phyloP scores from a whole-genome alignment of 148 eudicot species.

The Tetragonia tetragonoides region DNA sequence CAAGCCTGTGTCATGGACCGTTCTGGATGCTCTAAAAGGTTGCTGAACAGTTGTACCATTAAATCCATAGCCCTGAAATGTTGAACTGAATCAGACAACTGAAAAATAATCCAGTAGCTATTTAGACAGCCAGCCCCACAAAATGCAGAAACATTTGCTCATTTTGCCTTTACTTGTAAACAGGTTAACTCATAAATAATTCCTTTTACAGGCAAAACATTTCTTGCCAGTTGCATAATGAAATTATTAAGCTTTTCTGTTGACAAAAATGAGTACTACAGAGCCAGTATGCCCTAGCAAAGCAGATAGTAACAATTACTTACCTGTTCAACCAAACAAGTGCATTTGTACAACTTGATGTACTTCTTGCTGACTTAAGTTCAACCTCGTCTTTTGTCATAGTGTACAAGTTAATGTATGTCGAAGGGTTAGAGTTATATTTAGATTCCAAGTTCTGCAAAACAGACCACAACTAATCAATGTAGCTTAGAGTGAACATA shows the following conservation, averaged over 20 bases:
- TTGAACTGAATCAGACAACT: not conserved
- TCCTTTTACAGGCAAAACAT: not conserved
- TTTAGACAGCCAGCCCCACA: not conserved
- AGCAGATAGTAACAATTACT: not conserved
- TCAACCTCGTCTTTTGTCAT: conserved; percentile 67
- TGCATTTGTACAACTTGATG: conserved; percentile 86
- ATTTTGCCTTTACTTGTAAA: no score
- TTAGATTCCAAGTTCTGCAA: conserved; percentile 70
- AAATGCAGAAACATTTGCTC: no score
- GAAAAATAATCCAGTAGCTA: not conserved
- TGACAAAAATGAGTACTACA: not conserved
- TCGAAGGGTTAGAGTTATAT: conserved; percentile 53
- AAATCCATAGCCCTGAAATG: conserved; percentile 85
- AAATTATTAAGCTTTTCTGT: not conserved
- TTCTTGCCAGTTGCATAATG: not conserved
- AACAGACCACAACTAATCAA: not conserved
- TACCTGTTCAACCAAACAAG: conserved; percentile 91
- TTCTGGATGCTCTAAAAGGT: conserved; percentile 66
- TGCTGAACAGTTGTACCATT: conserved; percentile 56
- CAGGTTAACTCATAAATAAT: no score
- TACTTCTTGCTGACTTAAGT: conserved; percentile 60
- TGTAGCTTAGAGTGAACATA: not conserved
- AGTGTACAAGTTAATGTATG: conserved; percentile 50
- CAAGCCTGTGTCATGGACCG: conserved; percentile 86
- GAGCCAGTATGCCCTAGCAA: no score